Evolutionary conservation across 805 yeast species (phyloP).

Genomic region (Metschnikowia shivogae): DNA sequence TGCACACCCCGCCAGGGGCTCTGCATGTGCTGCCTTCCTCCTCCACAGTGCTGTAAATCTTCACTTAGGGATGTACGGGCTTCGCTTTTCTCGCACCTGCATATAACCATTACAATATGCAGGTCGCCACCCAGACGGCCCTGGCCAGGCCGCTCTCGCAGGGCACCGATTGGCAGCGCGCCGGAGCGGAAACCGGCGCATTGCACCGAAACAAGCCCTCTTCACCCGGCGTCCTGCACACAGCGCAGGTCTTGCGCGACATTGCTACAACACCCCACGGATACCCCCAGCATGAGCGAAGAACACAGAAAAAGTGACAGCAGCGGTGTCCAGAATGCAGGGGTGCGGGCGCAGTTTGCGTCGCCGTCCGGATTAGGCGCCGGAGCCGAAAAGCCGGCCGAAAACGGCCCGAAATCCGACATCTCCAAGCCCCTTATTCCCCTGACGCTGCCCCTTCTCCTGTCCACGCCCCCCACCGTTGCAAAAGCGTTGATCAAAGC

Average conservation of each 20-base stretch:
- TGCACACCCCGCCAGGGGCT: too few relatives aligned
- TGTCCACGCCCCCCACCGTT: constrained; percentile 88
- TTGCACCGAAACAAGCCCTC: too few relatives aligned
- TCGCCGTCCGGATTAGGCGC: neutral
- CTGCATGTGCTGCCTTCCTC: too few relatives aligned
- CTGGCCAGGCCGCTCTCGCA: too few relatives aligned
- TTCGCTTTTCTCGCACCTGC: too few relatives aligned
- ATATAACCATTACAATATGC: too few relatives aligned
- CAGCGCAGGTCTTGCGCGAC: neutral
- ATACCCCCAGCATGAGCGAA: constrained; percentile 11
- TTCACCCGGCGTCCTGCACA: neutral
- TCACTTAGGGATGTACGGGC: too few relatives aligned
- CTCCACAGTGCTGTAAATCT: too few relatives aligned
- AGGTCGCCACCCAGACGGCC: too few relatives aligned
- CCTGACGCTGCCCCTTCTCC: constrained; percentile 73
- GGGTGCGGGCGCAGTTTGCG: constrained; percentile 30
- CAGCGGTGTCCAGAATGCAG: constrained; percentile 11
- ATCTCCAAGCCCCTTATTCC: constrained; percentile 24
- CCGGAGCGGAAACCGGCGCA: too few relatives aligned
- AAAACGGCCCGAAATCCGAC: neutral
- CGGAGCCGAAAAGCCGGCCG: constrained; percentile 2
- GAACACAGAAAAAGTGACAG: constrained; percentile 10
- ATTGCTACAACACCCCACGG: constrained; percentile 2
- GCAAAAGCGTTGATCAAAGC: constrained; percentile 77
- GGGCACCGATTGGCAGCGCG: too few relatives aligned